Percentiles rank a stretch among this genome's conserved stretches.
Conservation (phyloP, 176 grass and related monocot species). For the Carex kokanica region DNA sequence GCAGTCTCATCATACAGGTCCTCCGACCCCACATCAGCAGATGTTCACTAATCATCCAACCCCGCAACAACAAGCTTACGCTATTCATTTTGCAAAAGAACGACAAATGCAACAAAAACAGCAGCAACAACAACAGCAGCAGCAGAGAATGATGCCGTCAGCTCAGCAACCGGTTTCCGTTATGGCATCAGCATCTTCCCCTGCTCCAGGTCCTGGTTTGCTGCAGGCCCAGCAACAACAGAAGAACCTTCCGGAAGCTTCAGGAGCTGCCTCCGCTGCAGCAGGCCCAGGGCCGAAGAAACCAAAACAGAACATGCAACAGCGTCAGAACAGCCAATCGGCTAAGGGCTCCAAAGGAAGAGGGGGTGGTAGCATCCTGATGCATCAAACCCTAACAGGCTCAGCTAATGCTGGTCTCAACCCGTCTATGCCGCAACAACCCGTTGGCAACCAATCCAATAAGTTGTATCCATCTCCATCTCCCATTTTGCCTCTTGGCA, state of each 20-base stretch:
- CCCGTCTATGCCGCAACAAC: constrained; percentile 44
- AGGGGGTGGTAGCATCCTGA: constrained; percentile 71
- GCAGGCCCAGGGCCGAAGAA: neutral
- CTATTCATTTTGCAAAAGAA: constrained; percentile 61
- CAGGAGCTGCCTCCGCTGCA: neutral
- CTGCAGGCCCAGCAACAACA: constrained; percentile 16
- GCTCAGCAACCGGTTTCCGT: constrained; percentile 7
- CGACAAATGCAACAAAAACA: constrained; percentile 88
- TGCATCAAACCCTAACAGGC: constrained; percentile 49
- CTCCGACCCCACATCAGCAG: constrained; percentile 63
- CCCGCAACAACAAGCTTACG: constrained; percentile 67
- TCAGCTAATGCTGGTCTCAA: constrained; percentile 37
- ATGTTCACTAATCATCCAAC: constrained; percentile 63
- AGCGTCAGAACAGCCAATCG: constrained; percentile 74
- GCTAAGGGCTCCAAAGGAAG: constrained; percentile 83
- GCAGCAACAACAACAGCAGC: constrained; percentile 36
- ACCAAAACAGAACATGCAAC: constrained; percentile 63
- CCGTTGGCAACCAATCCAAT: constrained; percentile 55
- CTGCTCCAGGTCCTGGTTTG: neutral
- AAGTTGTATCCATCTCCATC: constrained; percentile 38
- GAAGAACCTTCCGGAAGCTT: constrained; percentile 26
- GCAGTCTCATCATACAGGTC: constrained; percentile 44
- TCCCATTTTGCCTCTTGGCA: neutral
- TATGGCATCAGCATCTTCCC: constrained; percentile 28
- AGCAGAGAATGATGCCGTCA: constrained; percentile 9